These are phyloP conservation scores for Aureobasidium sp. DNA, from an alignment of 2,329 filamentous ascomycete genomes.

Conservation along the genomic window DNA sequence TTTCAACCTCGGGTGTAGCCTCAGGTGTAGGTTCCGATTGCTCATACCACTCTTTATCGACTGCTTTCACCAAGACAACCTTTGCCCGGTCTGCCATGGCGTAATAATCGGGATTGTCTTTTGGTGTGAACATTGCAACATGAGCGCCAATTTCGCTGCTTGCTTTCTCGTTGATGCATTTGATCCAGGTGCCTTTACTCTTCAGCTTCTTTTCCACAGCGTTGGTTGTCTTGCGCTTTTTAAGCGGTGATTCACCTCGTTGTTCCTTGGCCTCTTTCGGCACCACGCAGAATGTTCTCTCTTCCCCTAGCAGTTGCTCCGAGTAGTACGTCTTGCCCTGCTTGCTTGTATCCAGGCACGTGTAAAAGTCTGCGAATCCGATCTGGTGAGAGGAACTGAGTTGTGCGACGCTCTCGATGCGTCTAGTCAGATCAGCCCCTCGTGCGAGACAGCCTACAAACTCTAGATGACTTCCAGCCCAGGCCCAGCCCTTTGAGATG, in stretches of 20 bases:
- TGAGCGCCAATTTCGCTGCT: slow-evolving; percentile 76
- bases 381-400: slow-evolving; percentile 60
- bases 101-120: slow-evolving; percentile 66
- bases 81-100: slow-evolving; percentile 59
- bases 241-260: slow-evolving; percentile 19
- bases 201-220: slow-evolving; percentile 26
- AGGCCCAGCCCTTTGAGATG: slow-evolving; percentile 66
- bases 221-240: slow-evolving; percentile 22
- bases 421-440: slow-evolving; percentile 70
- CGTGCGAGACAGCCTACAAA: slow-evolving; percentile 86
- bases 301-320: slow-evolving; percentile 56
- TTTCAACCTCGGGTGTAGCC: neutral
- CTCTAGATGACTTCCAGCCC: slow-evolving; percentile 84
- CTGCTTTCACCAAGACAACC: slow-evolving; percentile 59
- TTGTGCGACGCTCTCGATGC: slow-evolving; percentile 61
- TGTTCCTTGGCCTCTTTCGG: slow-evolving; percentile 46
- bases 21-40: slow-evolving; percentile 16
- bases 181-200: slow-evolving; percentile 53
- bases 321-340: slow-evolving; percentile 43
- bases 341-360: slow-evolving; percentile 62
- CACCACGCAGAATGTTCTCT: slow-evolving; percentile 84
- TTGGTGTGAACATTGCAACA: slow-evolving; percentile 68
- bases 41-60: slow-evolving; percentile 29
- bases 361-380: slow-evolving; percentile 83
- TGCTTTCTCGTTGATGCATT: slow-evolving; percentile 71